These are phyloP conservation scores for Fomitopsis schrenkii DNA, from an alignment of 1,284 basidiomycete species.

Conservation along the genomic window DNA sequence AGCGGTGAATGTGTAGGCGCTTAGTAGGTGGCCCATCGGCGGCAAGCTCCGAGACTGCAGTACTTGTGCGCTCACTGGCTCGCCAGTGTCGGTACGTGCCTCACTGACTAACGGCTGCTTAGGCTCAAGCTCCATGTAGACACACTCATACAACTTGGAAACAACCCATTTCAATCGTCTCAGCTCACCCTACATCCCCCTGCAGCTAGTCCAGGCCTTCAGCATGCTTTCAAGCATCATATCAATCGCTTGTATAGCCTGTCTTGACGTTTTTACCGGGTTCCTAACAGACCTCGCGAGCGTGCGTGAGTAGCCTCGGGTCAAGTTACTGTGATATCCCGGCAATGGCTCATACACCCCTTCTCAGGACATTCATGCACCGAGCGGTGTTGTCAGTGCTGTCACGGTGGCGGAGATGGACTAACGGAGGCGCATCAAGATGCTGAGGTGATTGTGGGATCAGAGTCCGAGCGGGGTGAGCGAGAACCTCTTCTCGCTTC, in stretches of 20 bases:
- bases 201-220: not conserved
- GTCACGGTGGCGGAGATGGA: not conserved
- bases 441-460: not conserved
- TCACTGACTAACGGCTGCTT: no score
- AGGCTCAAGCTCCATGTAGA: no score
- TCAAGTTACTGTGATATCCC: no score
- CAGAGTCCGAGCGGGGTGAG: no score
- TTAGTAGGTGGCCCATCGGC: no score
- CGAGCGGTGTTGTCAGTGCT: not conserved
- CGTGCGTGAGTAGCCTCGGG: slow-evolving; percentile 1
- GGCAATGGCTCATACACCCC: no score
- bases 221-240: not conserved
- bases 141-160: no score
- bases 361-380: slow-evolving; percentile 4
- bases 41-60: no score
- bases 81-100: no score
- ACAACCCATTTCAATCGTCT: no score
- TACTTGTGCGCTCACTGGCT: no score
- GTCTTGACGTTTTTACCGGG: not conserved
- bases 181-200: slow-evolving; percentile 20
- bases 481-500: not conserved
- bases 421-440: not conserved
- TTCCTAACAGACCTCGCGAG: slow-evolving; percentile 1
- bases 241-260: slow-evolving; percentile 1
- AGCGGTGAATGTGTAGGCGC: no score